Evolutionary conservation across 331 rosid genomes (phyloP).

Genomic region (Pyrus hybrid): DNA sequence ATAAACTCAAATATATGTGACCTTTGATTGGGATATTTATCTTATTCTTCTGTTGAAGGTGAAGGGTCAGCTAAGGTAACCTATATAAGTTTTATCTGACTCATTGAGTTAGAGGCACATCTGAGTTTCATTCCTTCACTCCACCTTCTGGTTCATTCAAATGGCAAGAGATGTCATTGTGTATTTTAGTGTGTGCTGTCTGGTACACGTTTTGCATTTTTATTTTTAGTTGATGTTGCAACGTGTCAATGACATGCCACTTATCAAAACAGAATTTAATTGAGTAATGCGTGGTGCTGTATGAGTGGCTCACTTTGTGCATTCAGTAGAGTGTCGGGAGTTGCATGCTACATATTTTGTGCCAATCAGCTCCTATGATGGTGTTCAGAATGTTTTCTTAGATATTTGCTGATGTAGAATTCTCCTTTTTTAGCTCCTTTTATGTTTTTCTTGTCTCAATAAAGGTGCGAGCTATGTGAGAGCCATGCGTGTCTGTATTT

Average conservation of each 20-base stretch:
- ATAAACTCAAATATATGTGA: neutral
- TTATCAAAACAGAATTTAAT: neutral
- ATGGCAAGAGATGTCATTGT: neutral
- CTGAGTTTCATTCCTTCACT: neutral
- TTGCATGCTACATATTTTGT: neutral
- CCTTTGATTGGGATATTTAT: neutral
- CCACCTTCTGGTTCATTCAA: neutral
- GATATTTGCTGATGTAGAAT: neutral
- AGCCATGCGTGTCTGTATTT: neutral
- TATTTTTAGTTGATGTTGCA: neutral
- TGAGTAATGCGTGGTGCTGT: neutral
- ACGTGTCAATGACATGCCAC: neutral
- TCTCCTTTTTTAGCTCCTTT: neutral
- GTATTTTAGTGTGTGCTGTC: neutral
- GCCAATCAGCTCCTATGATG: neutral
- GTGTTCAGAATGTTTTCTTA: neutral
- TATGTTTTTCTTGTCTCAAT: neutral
- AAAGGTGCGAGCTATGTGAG: neutral
- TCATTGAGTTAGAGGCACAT: neutral
- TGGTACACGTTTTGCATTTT: neutral
- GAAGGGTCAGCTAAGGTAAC: neutral
- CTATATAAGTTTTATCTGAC: neutral
- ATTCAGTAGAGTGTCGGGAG: neutral
- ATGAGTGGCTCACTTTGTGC: neutral
- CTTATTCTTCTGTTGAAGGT: neutral